Conservation (phyloP, 1,284 basidiomycete species). For the Irpex rosettiformis region DNA sequence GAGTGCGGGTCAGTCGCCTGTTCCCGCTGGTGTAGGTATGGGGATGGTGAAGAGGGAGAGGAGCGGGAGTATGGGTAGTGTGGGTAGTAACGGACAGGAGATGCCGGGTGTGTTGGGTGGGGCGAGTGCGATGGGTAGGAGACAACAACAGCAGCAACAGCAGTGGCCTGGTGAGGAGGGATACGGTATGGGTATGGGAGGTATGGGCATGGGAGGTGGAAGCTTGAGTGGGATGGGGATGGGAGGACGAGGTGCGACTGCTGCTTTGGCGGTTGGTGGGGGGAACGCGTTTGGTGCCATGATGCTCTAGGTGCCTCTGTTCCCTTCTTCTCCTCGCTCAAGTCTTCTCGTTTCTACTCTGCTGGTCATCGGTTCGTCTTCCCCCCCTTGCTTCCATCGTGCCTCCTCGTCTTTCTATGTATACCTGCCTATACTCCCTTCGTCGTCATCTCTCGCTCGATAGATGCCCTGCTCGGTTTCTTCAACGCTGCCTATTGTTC, state of each 20-base stretch:
- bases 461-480: no score
- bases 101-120: slow-evolving; percentile 30
- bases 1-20: slow-evolving; percentile 13
- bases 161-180: slow-evolving; percentile 26
- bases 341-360: background rate
- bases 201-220: slow-evolving; percentile 20
- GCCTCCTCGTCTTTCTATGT: background rate
- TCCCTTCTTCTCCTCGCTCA: background rate
- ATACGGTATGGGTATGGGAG: slow-evolving; percentile 29
- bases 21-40: slow-evolving; percentile 24
- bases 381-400: background rate
- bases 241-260: slow-evolving; percentile 25
- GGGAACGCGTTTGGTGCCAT: slow-evolving; percentile 39
- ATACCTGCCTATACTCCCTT: no score
- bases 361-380: background rate
- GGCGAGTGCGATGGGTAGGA: slow-evolving; percentile 25
- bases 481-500: no score
- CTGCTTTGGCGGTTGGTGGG: slow-evolving; percentile 35
- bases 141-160: no score
- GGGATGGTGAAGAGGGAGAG: slow-evolving; percentile 27
- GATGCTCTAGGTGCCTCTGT: slow-evolving; percentile 30
- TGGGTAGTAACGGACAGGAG: slow-evolving; percentile 37
- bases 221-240: slow-evolving; percentile 20
- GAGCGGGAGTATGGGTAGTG: slow-evolving; percentile 37
- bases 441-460: no score